These are phyloP conservation scores for Cavenderia fasciculata DNA, from an alignment of 78 protist genomes.

Conservation along the genomic window DNA sequence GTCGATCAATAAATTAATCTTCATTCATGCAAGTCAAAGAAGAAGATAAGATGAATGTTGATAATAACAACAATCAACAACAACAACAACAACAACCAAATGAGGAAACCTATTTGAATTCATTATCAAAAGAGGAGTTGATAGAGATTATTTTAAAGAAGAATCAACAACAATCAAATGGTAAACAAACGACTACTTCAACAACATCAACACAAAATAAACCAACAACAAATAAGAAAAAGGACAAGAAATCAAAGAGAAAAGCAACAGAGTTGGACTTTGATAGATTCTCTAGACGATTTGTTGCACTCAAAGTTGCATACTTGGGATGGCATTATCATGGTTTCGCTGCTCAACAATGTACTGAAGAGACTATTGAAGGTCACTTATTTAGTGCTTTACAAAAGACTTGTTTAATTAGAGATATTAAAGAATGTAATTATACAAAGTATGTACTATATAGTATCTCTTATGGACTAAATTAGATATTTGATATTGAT, in stretches of 20 bases:
- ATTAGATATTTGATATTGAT: too few relatives aligned
- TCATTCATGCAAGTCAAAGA: too few relatives aligned
- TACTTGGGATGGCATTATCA: conserved; percentile 71
- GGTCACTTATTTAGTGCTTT: conserved; percentile 47
- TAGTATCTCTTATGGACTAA: background rate
- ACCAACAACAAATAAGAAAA: background rate
- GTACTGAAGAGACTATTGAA: conserved; percentile 71
- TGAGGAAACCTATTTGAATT: too few relatives aligned
- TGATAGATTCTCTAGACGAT: conserved; percentile 40
- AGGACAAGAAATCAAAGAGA: conserved; percentile 30
- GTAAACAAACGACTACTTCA: background rate
- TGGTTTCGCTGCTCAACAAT: conserved; percentile 71
- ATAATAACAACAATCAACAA: too few relatives aligned
- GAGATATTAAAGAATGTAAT: conserved; percentile 46
- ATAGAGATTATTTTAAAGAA: background rate
- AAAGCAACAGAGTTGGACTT: conserved; percentile 35
- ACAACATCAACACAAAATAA: background rate
- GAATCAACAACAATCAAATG: background rate
- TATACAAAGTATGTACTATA: conserved; percentile 32
- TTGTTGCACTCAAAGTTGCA: conserved; percentile 61
- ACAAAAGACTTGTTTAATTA: conserved; percentile 51
- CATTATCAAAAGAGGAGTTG: background rate
- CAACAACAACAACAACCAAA: too few relatives aligned
- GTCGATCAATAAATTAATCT: too few relatives aligned
- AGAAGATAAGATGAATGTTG: too few relatives aligned